Evolutionary conservation across 805 yeast genomes (phyloP).

Genomic region (Kodamaea kakaduensis): DNA sequence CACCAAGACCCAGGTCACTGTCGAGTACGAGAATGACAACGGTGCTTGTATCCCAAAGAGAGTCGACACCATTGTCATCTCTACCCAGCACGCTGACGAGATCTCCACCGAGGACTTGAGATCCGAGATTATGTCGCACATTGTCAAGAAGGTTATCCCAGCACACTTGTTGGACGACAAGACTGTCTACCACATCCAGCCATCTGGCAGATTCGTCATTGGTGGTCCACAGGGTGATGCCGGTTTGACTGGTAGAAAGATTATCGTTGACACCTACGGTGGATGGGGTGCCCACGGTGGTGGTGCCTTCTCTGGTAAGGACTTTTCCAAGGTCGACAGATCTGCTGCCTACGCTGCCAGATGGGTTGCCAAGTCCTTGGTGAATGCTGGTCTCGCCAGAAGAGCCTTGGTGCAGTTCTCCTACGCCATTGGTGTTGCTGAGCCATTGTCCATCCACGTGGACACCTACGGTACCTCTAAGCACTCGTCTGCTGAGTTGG

Average conservation of each 20-base stretch:
- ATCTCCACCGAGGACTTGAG: slow-evolving; percentile 93
- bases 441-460: slow-evolving; percentile 95
- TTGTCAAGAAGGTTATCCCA: slow-evolving; percentile 91
- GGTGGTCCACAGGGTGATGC: slow-evolving; percentile 99
- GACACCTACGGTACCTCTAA: slow-evolving; percentile 98
- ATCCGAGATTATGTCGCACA: slow-evolving; percentile 67
- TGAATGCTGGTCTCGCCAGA: slow-evolving; percentile 90
- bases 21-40: slow-evolving; percentile 88
- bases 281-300: slow-evolving; percentile 99
- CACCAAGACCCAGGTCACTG: slow-evolving; percentile 99
- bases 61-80: slow-evolving; percentile 96
- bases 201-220: slow-evolving; percentile 98
- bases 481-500: slow-evolving; percentile 84
- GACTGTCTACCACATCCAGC: slow-evolving; percentile 97
- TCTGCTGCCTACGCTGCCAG: slow-evolving; percentile 99
- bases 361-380: slow-evolving; percentile 99
- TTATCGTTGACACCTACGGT: slow-evolving; percentile 99
- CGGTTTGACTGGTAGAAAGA: slow-evolving; percentile 99
- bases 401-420: slow-evolving; percentile 98
- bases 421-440: slow-evolving; percentile 99
- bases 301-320: slow-evolving; percentile 99
- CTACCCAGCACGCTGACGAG: slow-evolving; percentile 97
- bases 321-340: slow-evolving; percentile 99
- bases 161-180: slow-evolving; percentile 85
- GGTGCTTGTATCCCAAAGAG: slow-evolving; percentile 96